Conservation (phyloP, 2,329 filamentous ascomycete species). For the Colletotrichum karsti region DNA sequence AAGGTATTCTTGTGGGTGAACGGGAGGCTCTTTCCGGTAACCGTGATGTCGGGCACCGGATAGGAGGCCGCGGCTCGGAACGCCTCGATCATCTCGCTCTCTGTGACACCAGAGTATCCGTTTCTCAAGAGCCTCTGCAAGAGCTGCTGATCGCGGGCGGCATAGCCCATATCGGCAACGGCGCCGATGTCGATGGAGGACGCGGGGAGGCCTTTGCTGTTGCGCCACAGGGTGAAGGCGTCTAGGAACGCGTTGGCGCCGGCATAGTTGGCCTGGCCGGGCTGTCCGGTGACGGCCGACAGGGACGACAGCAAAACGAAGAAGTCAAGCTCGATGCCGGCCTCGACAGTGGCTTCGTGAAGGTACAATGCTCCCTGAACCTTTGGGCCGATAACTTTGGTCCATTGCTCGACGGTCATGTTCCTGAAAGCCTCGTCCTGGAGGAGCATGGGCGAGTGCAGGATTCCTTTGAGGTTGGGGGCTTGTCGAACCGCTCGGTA, state of each 20-base stretch:
- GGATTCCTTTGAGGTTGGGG: slow-evolving; percentile 44
- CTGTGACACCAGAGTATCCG: too few relatives aligned
- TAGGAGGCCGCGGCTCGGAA: too few relatives aligned
- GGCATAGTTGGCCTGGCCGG: slow-evolving; percentile 48
- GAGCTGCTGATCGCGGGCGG: slow-evolving; percentile 3
- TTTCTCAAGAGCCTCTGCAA: too few relatives aligned
- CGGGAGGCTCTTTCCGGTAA: slow-evolving; percentile 29
- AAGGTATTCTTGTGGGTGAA: too few relatives aligned
- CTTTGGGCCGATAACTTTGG: slow-evolving; percentile 46
- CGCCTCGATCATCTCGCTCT: slow-evolving; percentile 26
- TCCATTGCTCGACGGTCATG: slow-evolving; percentile 48
- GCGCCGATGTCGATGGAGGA: slow-evolving; percentile 47
- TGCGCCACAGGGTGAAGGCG: slow-evolving; percentile 45
- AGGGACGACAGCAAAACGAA: slow-evolving; percentile 46
- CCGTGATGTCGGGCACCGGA: too few relatives aligned
- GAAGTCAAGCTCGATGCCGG: slow-evolving; percentile 40
- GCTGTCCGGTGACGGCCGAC: slow-evolving; percentile 40
- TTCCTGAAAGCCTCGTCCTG: slow-evolving; percentile 34
- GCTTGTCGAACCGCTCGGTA: slow-evolving; percentile 30
- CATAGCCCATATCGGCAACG: slow-evolving; percentile 38
- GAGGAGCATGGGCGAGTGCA: slow-evolving; percentile 49
- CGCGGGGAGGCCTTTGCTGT: slow-evolving; percentile 42
- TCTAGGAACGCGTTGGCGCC: slow-evolving; percentile 51
- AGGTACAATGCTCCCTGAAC: slow-evolving; percentile 52
- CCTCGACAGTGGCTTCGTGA: slow-evolving; percentile 37